These are phyloP conservation scores for Brettanomyces nanus DNA, from an alignment of 805 yeast genomes.

Conservation along the genomic window DNA sequence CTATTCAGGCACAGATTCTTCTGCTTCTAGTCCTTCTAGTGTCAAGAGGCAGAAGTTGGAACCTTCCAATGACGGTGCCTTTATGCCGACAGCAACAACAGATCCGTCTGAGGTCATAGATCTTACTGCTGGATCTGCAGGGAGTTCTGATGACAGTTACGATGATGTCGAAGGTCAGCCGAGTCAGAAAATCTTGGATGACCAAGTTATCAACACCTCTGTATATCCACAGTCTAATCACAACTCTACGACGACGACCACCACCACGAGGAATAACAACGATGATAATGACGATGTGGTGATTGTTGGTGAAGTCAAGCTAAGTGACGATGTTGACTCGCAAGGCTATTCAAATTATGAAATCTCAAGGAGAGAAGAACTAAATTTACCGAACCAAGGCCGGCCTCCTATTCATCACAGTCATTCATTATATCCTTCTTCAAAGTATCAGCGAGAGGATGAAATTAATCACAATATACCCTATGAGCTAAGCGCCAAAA, in stretches of 20 bases:
- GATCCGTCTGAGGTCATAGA: constrained; percentile 2
- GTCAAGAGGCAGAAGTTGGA: background rate
- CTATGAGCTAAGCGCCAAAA: background rate
- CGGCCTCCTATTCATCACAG: too few species aligned
- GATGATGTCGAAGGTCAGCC: constrained; percentile 2
- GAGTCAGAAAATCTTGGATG: background rate
- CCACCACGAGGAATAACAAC: background rate
- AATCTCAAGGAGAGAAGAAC: background rate
- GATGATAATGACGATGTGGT: constrained; percentile 4
- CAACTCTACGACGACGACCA: background rate
- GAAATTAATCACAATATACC: background rate
- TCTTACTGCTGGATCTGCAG: constrained; percentile 3
- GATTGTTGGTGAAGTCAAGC: constrained; percentile 3
- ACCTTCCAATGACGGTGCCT: background rate
- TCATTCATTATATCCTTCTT: too few species aligned
- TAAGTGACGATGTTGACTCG: background rate
- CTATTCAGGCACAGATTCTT: background rate
- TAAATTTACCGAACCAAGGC: background rate
- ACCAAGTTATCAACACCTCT: background rate
- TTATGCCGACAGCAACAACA: too few species aligned
- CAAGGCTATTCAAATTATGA: background rate
- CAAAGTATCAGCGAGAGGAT: background rate
- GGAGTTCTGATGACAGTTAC: background rate
- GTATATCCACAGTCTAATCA: too few species aligned
- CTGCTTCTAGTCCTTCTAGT: background rate